phyloP scores from a whole-genome alignment of 345 rosid species.

The Salix caprea region DNA sequence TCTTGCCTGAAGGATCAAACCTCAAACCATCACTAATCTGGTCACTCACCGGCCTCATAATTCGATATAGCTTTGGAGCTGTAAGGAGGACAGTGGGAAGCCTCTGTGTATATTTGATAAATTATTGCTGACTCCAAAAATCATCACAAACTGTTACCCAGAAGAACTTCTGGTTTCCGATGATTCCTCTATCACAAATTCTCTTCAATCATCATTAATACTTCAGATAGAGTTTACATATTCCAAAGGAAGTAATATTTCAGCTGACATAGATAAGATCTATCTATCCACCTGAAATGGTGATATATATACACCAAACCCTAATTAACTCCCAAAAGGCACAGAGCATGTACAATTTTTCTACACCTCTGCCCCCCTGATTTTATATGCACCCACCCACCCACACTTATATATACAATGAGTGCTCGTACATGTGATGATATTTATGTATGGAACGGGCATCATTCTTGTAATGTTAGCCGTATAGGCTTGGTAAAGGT shows the following conservation, averaged over 20 bases:
- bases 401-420: not conserved
- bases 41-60: not conserved
- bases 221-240: not conserved
- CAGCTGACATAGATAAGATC: not conserved
- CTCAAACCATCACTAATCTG: constrained; percentile 1
- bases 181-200: not conserved
- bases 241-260: not conserved
- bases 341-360: not conserved
- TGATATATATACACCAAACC: not conserved
- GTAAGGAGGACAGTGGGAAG: constrained; percentile 4
- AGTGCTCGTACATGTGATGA: not conserved
- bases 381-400: not conserved
- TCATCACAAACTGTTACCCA: not conserved
- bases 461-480: not conserved
- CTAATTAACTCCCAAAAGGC: not conserved
- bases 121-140: not conserved
- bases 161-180: not conserved
- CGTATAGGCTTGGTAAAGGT: not conserved
- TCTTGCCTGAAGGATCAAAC: constrained; percentile 9
- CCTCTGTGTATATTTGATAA: not conserved
- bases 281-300: not conserved
- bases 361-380: not conserved
- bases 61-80: not conserved
- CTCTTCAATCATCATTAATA: not conserved
- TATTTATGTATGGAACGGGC: not conserved